A percentile compares a stretch with the other conserved stretches of the same genome.
phyloP scores from a whole-genome alignment of 1,284 basidiomycete species.

The Mrakiaceae sp. region DNA sequence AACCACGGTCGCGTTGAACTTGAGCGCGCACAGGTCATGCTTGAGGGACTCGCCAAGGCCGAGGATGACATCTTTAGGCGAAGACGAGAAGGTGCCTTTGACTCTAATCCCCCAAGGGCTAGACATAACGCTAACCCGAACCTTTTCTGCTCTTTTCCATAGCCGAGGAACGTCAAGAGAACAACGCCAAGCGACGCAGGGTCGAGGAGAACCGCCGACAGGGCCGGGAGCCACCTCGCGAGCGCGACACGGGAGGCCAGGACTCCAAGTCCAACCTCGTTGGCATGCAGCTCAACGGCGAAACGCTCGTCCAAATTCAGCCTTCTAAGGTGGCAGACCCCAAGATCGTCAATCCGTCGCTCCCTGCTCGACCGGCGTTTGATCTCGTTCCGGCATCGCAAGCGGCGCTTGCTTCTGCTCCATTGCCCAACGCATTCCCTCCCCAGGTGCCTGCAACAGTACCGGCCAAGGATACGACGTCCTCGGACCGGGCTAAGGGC shows the following conservation, averaged over 20 bases:
- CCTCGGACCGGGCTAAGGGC: constrained; percentile 31
- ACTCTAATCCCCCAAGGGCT: background rate
- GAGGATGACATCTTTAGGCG: constrained; percentile 94
- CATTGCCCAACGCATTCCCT: constrained; percentile 17
- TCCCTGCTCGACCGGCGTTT: constrained; percentile 48
- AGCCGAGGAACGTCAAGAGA: constrained; percentile 89
- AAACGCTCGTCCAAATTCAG: constrained; percentile 33
- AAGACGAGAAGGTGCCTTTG: constrained; percentile 71
- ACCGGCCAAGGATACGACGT: constrained; percentile 27
- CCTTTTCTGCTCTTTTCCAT: constrained; percentile 20
- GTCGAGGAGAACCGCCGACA: constrained; percentile 53
- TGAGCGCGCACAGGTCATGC: constrained; percentile 77
- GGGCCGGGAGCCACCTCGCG: constrained; percentile 17
- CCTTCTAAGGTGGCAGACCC: constrained; percentile 20
- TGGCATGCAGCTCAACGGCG: constrained; percentile 36
- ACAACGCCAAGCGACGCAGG: constrained; percentile 75
- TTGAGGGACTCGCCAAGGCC: constrained; percentile 80
- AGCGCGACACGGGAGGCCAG: constrained; percentile 14
- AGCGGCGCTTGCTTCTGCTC: constrained; percentile 2
- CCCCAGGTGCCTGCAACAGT: constrained; percentile 55
- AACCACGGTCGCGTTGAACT: constrained; percentile 86
- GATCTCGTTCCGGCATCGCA: constrained; percentile 51
- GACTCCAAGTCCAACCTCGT: constrained; percentile 19
- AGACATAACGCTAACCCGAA: constrained; percentile 11
- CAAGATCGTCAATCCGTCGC: constrained; percentile 37